Evolutionary conservation across 257 asterid genomes (phyloP).

Genomic region (Coffea eugenioides): DNA sequence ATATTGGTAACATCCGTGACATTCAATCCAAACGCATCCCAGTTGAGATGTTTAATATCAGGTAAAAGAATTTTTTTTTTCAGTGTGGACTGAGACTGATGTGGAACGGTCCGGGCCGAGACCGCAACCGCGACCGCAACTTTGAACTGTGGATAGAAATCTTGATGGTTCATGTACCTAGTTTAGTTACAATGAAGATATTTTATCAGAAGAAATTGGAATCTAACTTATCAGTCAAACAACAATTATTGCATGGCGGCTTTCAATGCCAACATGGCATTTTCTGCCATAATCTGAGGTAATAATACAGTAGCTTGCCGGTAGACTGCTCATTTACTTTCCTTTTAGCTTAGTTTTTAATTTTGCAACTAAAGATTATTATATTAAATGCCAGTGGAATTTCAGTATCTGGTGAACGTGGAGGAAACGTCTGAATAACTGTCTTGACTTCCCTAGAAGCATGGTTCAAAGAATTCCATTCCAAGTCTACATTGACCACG

Average conservation of each 20-base stretch:
- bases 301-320: not conserved
- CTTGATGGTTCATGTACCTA: not conserved
- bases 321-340: not conserved
- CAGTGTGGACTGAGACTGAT: too few species aligned
- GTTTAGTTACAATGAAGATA: not conserved
- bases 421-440: not conserved
- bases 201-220: too few species aligned
- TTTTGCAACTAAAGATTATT: not conserved
- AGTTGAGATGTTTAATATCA: too few species aligned
- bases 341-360: not conserved
- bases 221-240: not conserved
- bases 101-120: too few species aligned
- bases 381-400: not conserved
- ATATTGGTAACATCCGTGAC: too few species aligned
- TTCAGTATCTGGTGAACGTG: not conserved
- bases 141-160: too few species aligned
- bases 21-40: too few species aligned
- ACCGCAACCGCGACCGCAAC: too few species aligned
- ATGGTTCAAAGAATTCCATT: not conserved
- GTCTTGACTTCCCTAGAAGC: not conserved
- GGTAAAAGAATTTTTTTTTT: too few species aligned
- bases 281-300: not conserved
- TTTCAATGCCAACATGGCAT: not conserved
- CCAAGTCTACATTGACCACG: not conserved
- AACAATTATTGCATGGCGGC: not conserved